Conservation (phyloP, 1,284 basidiomycete species). For the Malassezia sp. region DNA sequence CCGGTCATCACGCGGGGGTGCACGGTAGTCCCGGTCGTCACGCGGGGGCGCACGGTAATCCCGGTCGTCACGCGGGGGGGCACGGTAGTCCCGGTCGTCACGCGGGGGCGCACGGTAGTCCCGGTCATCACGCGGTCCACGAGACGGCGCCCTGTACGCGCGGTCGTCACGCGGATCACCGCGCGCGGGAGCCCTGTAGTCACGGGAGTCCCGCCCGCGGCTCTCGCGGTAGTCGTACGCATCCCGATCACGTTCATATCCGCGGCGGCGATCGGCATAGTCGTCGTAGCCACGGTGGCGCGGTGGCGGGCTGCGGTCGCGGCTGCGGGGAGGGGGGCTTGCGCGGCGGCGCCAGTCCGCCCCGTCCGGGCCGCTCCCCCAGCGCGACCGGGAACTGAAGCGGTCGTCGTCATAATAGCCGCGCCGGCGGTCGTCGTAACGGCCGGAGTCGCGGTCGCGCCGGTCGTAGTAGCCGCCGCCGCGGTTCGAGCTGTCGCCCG, state of each 20-base stretch:
- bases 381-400: background rate
- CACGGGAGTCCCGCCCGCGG: background rate
- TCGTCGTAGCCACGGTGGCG: background rate
- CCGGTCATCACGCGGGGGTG: slow-evolving; percentile 7
- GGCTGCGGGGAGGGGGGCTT: slow-evolving; percentile 15
- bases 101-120: background rate
- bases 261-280: background rate
- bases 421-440: slow-evolving; percentile 18
- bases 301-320: background rate
- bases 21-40: slow-evolving; percentile 4
- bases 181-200: background rate
- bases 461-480: slow-evolving; percentile 1
- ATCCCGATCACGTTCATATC: background rate
- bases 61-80: background rate
- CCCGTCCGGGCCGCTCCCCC: slow-evolving; percentile 16
- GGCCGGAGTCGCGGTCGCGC: slow-evolving; percentile 4
- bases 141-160: background rate
- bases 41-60: background rate
- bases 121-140: background rate
- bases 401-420: slow-evolving; percentile 2
- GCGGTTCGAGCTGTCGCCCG: slow-evolving; percentile 9
- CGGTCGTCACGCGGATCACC: background rate
- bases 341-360: slow-evolving; percentile 29
- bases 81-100: background rate
- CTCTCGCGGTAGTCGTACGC: background rate